Evolutionary conservation across 352 stramenopile species (phyloP).

Genomic region (Globisporangium orthogonon): DNA sequence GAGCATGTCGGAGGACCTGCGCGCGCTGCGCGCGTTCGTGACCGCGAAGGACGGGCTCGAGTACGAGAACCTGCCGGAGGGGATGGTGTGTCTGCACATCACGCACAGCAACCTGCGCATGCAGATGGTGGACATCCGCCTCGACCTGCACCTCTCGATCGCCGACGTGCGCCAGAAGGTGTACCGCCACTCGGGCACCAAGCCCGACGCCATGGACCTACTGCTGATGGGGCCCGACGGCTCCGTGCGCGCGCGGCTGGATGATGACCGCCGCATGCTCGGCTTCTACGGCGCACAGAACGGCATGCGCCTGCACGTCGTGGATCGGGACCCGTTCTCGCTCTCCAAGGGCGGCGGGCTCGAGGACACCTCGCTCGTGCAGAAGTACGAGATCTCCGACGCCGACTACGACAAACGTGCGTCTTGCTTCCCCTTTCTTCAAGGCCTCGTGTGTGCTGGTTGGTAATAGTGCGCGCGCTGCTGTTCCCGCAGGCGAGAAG

Average conservation of each 20-base stretch:
- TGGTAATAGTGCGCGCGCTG: neutral
- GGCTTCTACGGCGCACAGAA: conserved; percentile 89
- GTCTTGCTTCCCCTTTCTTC: neutral
- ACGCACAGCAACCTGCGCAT: conserved; percentile 97
- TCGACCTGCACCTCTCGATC: conserved; percentile 91
- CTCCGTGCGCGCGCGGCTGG: conserved; percentile 34
- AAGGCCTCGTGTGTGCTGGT: neutral
- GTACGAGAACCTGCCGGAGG: conserved; percentile 82
- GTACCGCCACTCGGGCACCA: conserved; percentile 95
- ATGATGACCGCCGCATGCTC: conserved; percentile 82
- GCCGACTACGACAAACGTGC: conserved; percentile 97
- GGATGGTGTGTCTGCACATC: conserved; percentile 92
- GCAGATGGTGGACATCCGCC: conserved; percentile 95
- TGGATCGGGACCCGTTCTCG: conserved; percentile 97
- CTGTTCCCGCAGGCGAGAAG: conserved; percentile 74
- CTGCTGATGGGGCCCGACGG: conserved; percentile 52
- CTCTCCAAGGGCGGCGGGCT: conserved; percentile 91
- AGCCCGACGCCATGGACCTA: conserved; percentile 85
- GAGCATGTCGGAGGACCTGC: conserved; percentile 68
- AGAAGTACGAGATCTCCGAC: conserved; percentile 98
- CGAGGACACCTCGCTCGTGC: conserved; percentile 94
- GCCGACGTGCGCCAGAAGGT: conserved; percentile 89
- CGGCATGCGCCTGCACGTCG: conserved; percentile 93
- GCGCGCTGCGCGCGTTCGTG: conserved; percentile 68
- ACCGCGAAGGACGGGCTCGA: conserved; percentile 81